Evolutionary conservation across 1,284 basidiomycete species (phyloP).

Genomic region (Apiotrichum brassicae): DNA sequence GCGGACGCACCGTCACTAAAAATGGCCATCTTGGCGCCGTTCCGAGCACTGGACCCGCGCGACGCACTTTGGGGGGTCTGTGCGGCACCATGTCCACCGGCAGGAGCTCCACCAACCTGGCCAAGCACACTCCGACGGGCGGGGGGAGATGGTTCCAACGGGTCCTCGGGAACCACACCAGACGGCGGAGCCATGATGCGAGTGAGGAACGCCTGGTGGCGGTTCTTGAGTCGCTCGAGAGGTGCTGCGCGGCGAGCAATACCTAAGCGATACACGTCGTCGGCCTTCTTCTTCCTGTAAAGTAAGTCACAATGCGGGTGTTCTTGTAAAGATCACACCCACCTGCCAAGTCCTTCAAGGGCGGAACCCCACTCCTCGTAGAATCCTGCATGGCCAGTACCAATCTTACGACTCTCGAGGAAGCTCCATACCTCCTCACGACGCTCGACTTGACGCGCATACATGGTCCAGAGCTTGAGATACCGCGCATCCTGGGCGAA

Average conservation of each 20-base stretch:
- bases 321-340: conserved; percentile 48
- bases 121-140: conserved; percentile 20
- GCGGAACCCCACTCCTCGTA: conserved; percentile 80
- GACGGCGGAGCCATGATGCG: conserved; percentile 52
- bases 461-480: conserved; percentile 78
- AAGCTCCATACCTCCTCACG: conserved; percentile 64
- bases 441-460: conserved; percentile 59
- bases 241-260: conserved; percentile 76
- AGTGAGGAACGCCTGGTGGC: conserved; percentile 77
- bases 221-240: conserved; percentile 72
- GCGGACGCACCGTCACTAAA: conserved; percentile 40
- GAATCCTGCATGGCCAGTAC: conserved; percentile 65
- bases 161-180: conserved; percentile 35
- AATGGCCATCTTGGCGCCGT: conserved; percentile 48
- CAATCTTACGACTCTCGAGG: conserved; percentile 70
- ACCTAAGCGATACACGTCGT: conserved; percentile 74
- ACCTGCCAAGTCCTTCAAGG: conserved; percentile 67
- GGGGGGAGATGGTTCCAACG: conserved; percentile 10
- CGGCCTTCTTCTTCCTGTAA: conserved; percentile 65
- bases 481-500: conserved; percentile 85
- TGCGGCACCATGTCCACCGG: not conserved
- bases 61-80: not conserved
- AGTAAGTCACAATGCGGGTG: not conserved
- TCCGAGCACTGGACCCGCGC: conserved; percentile 23
- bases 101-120: conserved; percentile 18